These are phyloP conservation scores for Gymnopus androsaceus DNA, from an alignment of 1,284 basidiomycete species.

Conservation along the genomic window DNA sequence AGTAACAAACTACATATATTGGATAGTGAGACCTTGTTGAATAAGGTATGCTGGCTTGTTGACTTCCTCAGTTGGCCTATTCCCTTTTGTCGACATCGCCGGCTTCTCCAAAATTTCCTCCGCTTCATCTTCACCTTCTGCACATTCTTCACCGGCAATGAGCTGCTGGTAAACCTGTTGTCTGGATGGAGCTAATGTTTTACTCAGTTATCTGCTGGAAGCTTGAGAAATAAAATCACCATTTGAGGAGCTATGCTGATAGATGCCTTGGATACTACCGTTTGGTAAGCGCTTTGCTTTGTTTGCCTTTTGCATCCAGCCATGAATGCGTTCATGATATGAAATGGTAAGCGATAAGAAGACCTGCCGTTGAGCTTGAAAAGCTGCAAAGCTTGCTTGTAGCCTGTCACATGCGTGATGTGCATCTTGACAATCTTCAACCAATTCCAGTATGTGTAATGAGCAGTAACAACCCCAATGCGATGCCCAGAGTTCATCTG, in stretches of 20 bases:
- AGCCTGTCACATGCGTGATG: not conserved
- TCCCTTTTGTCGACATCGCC: not conserved
- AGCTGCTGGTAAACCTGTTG: not conserved
- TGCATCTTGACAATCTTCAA: slow-evolving; percentile 18
- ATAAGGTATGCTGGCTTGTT: not conserved
- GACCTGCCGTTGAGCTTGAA: not conserved
- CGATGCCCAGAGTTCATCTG: slow-evolving; percentile 29
- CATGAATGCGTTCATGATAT: not conserved
- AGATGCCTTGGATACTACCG: not conserved
- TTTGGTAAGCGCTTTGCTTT: not conserved
- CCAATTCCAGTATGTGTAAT: slow-evolving; percentile 27
- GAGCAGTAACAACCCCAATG: slow-evolving; percentile 25
- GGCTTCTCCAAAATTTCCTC: no score
- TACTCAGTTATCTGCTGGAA: not conserved
- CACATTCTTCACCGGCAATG: not conserved
- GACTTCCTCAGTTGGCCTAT: not conserved
- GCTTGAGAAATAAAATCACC: not conserved
- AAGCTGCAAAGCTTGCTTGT: not conserved
- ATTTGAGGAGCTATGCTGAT: not conserved
- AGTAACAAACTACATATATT: not conserved
- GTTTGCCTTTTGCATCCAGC: not conserved
- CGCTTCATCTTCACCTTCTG: not conserved
- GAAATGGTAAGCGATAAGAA: not conserved
- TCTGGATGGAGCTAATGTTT: not conserved
- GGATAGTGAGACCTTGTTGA: not conserved